phyloP scores from a whole-genome alignment of 2,329 filamentous ascomycete species.

The Aotearoamyces nothofagi region DNA sequence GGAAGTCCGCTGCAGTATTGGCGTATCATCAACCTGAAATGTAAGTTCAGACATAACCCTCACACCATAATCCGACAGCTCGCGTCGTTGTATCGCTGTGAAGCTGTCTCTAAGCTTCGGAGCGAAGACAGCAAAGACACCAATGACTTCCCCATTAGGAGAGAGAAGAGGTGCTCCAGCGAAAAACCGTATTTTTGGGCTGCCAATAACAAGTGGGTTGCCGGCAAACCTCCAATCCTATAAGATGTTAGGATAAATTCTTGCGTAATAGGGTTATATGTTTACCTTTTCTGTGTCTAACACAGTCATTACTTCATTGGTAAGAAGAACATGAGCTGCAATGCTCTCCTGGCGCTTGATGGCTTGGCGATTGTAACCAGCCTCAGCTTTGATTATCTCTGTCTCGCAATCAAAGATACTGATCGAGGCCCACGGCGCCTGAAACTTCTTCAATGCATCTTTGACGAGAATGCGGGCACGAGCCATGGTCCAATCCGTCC shows the following conservation, averaged over 20 bases:
- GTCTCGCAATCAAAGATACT: slow-evolving; percentile 19
- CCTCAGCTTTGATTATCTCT: slow-evolving; percentile 19
- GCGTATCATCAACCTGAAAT: slow-evolving; percentile 5
- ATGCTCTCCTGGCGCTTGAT: slow-evolving; percentile 18
- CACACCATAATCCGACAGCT: slow-evolving; percentile 16
- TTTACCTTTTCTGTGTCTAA: slow-evolving; percentile 19
- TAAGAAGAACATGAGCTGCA: slow-evolving; percentile 21
- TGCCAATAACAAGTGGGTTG: slow-evolving; percentile 16
- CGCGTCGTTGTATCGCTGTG: slow-evolving; percentile 10
- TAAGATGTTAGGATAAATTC: slow-evolving; percentile 4
- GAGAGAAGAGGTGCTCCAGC: slow-evolving; percentile 21
- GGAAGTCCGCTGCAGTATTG: slow-evolving; percentile 6
- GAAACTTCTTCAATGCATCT: slow-evolving; percentile 15
- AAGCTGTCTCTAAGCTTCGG: slow-evolving; percentile 14
- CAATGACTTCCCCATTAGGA: slow-evolving; percentile 15
- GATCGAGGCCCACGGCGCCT: slow-evolving; percentile 15
- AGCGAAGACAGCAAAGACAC: slow-evolving; percentile 18
- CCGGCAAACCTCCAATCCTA: slow-evolving; percentile 22
- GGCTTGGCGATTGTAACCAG: slow-evolving; percentile 13
- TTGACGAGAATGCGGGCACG: slow-evolving; percentile 11
- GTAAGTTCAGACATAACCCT: slow-evolving; percentile 8
- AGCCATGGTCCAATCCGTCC: slow-evolving; percentile 9
- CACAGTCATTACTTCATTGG: slow-evolving; percentile 19
- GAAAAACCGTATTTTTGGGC: slow-evolving; percentile 20
- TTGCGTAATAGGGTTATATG: background rate